A percentile compares a stretch with the other conserved stretches of the same genome.
Conservation (phyloP, 2,329 filamentous ascomycete genomes). For the Proliferodiscus dingleyae region DNA sequence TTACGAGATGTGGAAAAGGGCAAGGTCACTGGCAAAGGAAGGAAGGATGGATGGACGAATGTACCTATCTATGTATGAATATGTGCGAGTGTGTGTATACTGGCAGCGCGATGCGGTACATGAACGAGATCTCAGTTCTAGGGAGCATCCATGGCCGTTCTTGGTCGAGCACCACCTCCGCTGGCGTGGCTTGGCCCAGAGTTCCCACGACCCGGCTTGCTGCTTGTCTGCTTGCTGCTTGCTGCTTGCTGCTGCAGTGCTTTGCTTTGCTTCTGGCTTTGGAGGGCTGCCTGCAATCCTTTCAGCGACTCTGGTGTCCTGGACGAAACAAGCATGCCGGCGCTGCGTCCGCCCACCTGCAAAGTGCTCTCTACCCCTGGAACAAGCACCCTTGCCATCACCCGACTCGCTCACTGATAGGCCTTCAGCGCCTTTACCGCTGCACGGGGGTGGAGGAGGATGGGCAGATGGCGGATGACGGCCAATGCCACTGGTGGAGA, state of each 20-base stretch:
- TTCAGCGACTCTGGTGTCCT: slow-evolving; percentile 10
- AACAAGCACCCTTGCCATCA: slow-evolving; percentile 5
- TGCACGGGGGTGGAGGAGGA: slow-evolving; percentile 1
- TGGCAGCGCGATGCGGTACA: not conserved
- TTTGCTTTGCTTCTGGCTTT: too few species aligned
- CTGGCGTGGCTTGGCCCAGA: slow-evolving; percentile 8
- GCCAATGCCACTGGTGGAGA: not conserved
- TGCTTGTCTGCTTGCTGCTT: not conserved
- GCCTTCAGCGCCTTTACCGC: slow-evolving; percentile 8
- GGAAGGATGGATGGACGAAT: too few species aligned
- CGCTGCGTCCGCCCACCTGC: slow-evolving; percentile 1
- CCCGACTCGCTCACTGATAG: too few species aligned
- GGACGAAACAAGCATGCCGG: not conserved
- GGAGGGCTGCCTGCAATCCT: slow-evolving; percentile 1
- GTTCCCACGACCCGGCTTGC: slow-evolving; percentile 1
- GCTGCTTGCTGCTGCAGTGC: slow-evolving; percentile 1
- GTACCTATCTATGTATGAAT: too few species aligned
- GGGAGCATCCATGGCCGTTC: slow-evolving; percentile 5
- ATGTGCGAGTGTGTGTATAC: slow-evolving; percentile 1
- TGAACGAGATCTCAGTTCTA: slow-evolving; percentile 6
- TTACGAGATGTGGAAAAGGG: not conserved
- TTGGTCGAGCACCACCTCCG: not conserved
- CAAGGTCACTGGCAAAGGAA: not conserved
- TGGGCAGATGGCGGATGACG: not conserved
- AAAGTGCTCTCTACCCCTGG: not conserved